Conservation (phyloP, 257 asterid species). For the Plantago major region DNA sequence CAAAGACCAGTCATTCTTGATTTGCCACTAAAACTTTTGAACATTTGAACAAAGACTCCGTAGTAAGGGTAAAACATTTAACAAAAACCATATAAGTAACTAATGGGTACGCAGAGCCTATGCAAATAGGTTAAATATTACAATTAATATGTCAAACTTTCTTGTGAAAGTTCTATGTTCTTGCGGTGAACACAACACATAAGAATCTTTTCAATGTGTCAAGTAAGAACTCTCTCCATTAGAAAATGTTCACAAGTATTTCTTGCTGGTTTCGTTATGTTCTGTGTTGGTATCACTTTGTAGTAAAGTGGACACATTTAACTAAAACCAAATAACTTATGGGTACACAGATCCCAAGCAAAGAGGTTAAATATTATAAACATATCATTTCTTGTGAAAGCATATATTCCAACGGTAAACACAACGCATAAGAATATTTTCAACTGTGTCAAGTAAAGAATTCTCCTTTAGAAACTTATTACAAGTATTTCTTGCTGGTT, state of each 20-base stretch:
- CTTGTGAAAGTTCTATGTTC: background rate
- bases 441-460: background rate
- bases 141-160: background rate
- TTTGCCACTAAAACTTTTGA: too few relatives aligned
- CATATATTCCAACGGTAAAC: background rate
- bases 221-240: background rate
- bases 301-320: background rate
- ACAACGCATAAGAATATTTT: background rate
- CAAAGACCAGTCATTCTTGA: too few relatives aligned
- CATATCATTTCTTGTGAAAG: background rate
- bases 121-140: background rate
- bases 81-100: background rate
- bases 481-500: constrained; percentile 3
- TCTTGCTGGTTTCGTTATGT: background rate
- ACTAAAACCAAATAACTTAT: background rate
- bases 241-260: background rate
- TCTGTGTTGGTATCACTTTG: background rate
- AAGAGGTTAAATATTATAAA: background rate
- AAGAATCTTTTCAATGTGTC: background rate
- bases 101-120: background rate
- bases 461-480: background rate
- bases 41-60: too few relatives aligned
- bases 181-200: too few relatives aligned
- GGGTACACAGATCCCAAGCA: background rate
- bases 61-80: background rate